Percentiles rank a stretch among this genome's conserved stretches.
Evolutionary conservation across 2,329 filamentous ascomycete species (phyloP).

Genomic region (Cercospora berteroae): DNA sequence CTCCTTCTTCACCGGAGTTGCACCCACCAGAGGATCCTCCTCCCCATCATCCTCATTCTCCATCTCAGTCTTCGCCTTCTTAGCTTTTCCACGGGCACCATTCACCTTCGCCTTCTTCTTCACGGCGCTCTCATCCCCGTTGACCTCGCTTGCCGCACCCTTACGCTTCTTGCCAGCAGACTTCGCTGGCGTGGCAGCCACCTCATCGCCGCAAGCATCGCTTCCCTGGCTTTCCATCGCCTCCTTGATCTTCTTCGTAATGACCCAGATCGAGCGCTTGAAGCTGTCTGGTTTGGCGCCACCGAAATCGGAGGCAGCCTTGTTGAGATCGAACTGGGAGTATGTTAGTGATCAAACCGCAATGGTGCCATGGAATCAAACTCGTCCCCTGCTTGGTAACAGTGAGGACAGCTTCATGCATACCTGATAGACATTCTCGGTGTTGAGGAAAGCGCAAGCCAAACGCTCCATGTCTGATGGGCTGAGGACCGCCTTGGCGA

Average conservation of each 20-base stretch:
- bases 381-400: neutral
- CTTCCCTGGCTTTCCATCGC: slow-evolving; percentile 7
- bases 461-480: slow-evolving; percentile 25
- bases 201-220: neutral
- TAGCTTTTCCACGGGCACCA: slow-evolving; percentile 7
- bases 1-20: neutral
- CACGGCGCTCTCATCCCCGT: neutral
- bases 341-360: neutral
- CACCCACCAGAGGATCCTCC: neutral
- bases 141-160: slow-evolving; percentile 9
- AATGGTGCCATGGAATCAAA: neutral
- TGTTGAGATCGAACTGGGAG: slow-evolving; percentile 20
- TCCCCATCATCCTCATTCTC: neutral
- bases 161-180: slow-evolving; percentile 20
- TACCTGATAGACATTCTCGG: slow-evolving; percentile 11
- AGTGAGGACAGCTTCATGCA: neutral
- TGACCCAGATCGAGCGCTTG: slow-evolving; percentile 27
- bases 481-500: slow-evolving; percentile 24
- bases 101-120: slow-evolving; percentile 13
- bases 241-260: slow-evolving; percentile 28
- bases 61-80: slow-evolving; percentile 1
- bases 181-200: slow-evolving; percentile 9
- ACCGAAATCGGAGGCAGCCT: slow-evolving; percentile 23
- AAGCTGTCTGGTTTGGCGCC: slow-evolving; percentile 23
- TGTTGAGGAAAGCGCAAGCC: slow-evolving; percentile 25